Evolutionary conservation across 176 grass and related monocot genomes (phyloP).

Genomic region (Pontederia crassipes): DNA sequence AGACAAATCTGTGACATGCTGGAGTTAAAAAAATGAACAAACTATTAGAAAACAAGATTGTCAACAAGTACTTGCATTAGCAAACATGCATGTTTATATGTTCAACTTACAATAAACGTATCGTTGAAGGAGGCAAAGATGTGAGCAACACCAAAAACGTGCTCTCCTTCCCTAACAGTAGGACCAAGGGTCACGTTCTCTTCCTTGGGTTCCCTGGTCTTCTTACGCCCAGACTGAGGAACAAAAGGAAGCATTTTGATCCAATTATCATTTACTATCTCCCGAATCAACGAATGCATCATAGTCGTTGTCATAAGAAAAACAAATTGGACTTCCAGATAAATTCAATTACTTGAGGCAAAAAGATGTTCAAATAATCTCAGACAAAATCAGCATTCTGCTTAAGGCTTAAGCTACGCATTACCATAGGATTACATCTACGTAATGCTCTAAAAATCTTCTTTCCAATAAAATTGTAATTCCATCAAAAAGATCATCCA

Average conservation of each 20-base stretch:
- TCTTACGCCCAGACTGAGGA: slow-evolving; percentile 61
- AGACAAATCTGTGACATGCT: slow-evolving; percentile 85
- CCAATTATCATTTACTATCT: background rate
- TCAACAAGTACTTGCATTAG: background rate
- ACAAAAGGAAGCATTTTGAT: background rate
- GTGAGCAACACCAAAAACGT: slow-evolving; percentile 59
- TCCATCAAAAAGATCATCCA: too few species aligned
- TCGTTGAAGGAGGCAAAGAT: slow-evolving; percentile 87
- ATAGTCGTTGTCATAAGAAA: background rate
- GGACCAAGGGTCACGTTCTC: slow-evolving; percentile 74
- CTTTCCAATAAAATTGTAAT: too few species aligned
- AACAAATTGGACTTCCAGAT: too few species aligned
- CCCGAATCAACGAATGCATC: background rate
- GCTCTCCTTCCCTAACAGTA: slow-evolving; percentile 57
- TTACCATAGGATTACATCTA: too few species aligned
- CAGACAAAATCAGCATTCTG: too few species aligned
- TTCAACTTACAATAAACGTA: slow-evolving; percentile 54
- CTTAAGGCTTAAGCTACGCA: too few species aligned
- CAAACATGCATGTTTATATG: background rate
- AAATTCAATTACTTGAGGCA: too few species aligned
- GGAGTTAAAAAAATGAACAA: slow-evolving; percentile 2
- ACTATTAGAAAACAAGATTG: background rate
- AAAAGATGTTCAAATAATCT: too few species aligned
- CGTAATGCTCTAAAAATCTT: too few species aligned
- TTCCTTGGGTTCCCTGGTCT: slow-evolving; percentile 68